Percentiles rank a stretch among this genome's conserved stretches.
phyloP scores from a whole-genome alignment of 257 asterid species.

The Jacaranda copaia region DNA sequence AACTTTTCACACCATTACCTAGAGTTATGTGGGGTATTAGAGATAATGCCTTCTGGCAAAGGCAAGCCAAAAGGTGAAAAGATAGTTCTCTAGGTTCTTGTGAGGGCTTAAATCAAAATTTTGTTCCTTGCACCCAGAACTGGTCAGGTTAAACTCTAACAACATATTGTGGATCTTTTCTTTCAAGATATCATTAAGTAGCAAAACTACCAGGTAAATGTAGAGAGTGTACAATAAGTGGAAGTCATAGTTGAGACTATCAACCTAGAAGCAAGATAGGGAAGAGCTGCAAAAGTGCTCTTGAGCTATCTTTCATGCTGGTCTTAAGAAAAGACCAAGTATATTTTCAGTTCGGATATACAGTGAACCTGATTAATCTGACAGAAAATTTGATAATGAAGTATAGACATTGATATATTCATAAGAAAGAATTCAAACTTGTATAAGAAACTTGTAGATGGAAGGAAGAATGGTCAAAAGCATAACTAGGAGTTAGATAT shows the following conservation, averaged over 20 bases:
- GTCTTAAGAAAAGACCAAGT: background rate
- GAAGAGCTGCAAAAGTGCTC: background rate
- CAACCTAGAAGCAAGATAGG: background rate
- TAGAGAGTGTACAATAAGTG: background rate
- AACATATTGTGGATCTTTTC: background rate
- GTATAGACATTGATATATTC: background rate
- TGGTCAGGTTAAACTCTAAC: constrained; percentile 22
- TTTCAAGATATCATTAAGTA: constrained; percentile 1
- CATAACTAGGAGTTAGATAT: constrained; percentile 19
- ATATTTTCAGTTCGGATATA: background rate
- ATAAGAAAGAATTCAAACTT: background rate
- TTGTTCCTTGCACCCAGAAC: constrained; percentile 14
- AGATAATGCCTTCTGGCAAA: constrained; percentile 5
- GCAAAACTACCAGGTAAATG: background rate
- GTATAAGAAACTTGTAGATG: background rate
- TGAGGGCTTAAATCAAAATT: background rate
- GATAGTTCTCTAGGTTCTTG: background rate
- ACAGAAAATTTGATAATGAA: background rate
- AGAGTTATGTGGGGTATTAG: background rate
- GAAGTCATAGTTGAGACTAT: constrained; percentile 6
- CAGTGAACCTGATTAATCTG: background rate
- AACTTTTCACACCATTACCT: background rate
- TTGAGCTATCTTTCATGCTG: background rate
- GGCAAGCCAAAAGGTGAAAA: constrained; percentile 14
- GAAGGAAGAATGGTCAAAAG: constrained; percentile 10